These are phyloP conservation scores for Boehmeria nivea DNA, from an alignment of 306 rosid genomes.

Conservation along the genomic window DNA sequence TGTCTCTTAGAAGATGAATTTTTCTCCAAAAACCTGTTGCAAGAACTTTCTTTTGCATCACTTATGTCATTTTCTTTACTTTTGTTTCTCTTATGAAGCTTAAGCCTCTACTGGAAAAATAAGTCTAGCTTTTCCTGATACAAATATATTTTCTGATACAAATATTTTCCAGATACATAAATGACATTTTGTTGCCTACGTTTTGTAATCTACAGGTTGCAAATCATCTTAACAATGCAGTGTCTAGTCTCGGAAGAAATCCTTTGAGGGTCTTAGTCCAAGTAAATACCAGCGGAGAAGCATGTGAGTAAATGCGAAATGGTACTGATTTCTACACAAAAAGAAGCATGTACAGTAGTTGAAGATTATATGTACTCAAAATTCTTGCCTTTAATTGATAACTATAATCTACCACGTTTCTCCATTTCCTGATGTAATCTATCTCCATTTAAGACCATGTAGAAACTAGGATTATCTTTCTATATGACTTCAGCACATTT, in stretches of 20 bases:
- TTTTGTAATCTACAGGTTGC: constrained; percentile 57
- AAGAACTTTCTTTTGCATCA: too few relatives aligned
- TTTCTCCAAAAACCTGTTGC: not conserved
- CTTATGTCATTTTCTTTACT: not conserved
- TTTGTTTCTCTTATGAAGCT: constrained; percentile 1
- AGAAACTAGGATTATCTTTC: too few relatives aligned
- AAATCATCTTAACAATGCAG: constrained; percentile 65
- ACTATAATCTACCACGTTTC: too few relatives aligned
- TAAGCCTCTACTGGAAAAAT: constrained; percentile 1
- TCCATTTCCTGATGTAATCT: too few relatives aligned
- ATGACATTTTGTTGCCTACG: constrained; percentile 14
- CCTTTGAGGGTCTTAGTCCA: constrained; percentile 74
- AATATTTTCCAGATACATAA: too few relatives aligned
- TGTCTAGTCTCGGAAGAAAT: constrained; percentile 66
- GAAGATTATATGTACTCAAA: too few relatives aligned
- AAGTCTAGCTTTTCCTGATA: not conserved
- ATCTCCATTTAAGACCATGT: too few relatives aligned
- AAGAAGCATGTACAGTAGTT: constrained; percentile 8
- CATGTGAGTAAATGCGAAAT: constrained; percentile 46
- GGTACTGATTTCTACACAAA: not conserved
- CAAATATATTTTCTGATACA: constrained; percentile 8
- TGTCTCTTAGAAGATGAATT: not conserved
- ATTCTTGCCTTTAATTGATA: too few relatives aligned
- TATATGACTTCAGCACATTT: too few relatives aligned
- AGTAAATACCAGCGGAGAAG: constrained; percentile 95